These are phyloP conservation scores for Quercus mongolica DNA, from an alignment of 306 rosid genomes.

Conservation along the genomic window DNA sequence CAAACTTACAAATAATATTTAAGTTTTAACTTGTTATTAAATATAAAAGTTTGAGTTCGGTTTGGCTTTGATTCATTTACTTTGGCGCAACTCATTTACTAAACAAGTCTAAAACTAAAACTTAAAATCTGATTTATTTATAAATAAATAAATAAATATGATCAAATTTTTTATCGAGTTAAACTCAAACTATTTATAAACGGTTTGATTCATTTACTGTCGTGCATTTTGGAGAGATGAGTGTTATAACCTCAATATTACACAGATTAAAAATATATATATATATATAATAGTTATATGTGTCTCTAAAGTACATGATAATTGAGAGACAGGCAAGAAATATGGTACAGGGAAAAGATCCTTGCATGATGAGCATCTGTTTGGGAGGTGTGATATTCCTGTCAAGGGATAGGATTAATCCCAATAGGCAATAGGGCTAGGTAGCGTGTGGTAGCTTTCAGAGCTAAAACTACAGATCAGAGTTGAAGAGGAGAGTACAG, in stretches of 20 bases:
- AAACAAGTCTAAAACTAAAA: too few relatives aligned
- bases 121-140: too few relatives aligned
- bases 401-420: not conserved
- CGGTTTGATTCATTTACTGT: accelerated
- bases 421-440: not conserved
- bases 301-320: not conserved
- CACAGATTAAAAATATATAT: not conserved
- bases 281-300: not conserved
- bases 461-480: not conserved
- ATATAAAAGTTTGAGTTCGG: accelerated
- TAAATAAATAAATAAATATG: too few relatives aligned
- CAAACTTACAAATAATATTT: too few relatives aligned
- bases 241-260: too few relatives aligned
- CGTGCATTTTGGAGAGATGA: accelerated
- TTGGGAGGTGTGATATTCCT: not conserved
- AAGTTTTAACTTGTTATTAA: too few relatives aligned
- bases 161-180: accelerated
- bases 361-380: not conserved
- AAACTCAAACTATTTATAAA: too few relatives aligned
- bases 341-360: not conserved
- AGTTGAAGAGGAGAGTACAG: not conserved
- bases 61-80: too few relatives aligned
- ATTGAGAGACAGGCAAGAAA: not conserved
- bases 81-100: too few relatives aligned
- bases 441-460: not conserved